Percentiles rank a stretch among this genome's conserved stretches.
phyloP scores from a whole-genome alignment of 108 stramenopile genomes.

The Nitzschia palea region DNA sequence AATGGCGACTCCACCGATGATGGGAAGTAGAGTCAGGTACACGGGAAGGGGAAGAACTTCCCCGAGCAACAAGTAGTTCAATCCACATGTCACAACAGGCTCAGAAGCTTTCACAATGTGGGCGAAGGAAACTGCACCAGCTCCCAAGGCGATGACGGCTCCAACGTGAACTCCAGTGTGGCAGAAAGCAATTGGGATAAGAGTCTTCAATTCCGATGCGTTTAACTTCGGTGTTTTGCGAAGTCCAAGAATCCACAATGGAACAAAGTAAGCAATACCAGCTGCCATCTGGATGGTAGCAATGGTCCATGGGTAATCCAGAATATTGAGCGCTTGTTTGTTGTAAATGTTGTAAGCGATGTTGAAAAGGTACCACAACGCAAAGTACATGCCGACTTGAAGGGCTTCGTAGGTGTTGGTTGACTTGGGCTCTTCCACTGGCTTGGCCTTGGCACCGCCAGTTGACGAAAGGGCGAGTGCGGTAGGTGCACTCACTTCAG shows the following conservation, averaged over 20 bases:
- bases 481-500: conserved; percentile 34
- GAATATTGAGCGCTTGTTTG: conserved; percentile 92
- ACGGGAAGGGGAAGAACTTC: conserved; percentile 85
- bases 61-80: conserved; percentile 88
- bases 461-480: conserved; percentile 31
- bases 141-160: conserved; percentile 95
- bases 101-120: conserved; percentile 99
- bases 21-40: conserved; percentile 94
- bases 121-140: conserved; percentile 98
- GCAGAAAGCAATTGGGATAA: conserved; percentile 93
- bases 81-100: conserved; percentile 94
- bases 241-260: conserved; percentile 84
- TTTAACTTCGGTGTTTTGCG: conserved; percentile 93
- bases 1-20: conserved; percentile 96
- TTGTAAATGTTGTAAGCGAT: conserved; percentile 99
- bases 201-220: conserved; percentile 80
- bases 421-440: conserved; percentile 41
- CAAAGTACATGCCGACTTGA: conserved; percentile 89
- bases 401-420: conserved; percentile 67
- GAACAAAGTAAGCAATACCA: conserved; percentile 88
- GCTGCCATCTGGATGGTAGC: conserved; percentile 96
- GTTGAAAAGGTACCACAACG: conserved; percentile 98
- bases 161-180: conserved; percentile 97
- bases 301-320: conserved; percentile 93
- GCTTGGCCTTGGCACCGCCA: conserved; percentile 58